These are phyloP conservation scores for Eutrema japonicum DNA, from an alignment of 345 rosid species.

Conservation along the genomic window DNA sequence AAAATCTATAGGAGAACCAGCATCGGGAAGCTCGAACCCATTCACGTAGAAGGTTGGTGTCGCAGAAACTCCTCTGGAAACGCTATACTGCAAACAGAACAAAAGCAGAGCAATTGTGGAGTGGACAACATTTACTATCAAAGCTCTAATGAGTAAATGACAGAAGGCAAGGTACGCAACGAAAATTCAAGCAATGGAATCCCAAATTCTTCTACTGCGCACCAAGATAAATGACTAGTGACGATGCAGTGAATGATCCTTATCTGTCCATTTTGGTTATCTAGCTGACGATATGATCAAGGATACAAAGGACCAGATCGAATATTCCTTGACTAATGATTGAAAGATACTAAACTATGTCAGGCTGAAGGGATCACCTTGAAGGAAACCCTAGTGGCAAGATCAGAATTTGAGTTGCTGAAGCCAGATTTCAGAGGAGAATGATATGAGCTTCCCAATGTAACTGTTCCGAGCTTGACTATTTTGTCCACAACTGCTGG, in stretches of 20 bases:
- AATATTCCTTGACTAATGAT: slow-evolving; percentile 3
- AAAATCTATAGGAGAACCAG: slow-evolving; percentile 55
- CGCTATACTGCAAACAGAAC: slow-evolving; percentile 61
- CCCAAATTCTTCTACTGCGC: not conserved
- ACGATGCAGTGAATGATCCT: slow-evolving; percentile 10
- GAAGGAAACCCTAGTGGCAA: slow-evolving; percentile 74
- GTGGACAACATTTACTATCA: not conserved
- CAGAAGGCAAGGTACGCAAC: slow-evolving; percentile 10
- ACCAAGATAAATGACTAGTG: slow-evolving; percentile 6
- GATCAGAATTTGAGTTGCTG: slow-evolving; percentile 58
- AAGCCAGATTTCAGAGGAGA: slow-evolving; percentile 63
- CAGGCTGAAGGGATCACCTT: slow-evolving; percentile 53
- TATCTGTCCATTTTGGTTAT: not conserved
- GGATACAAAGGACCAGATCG: not conserved
- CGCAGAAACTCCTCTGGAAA: slow-evolving; percentile 71
- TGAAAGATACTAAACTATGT: not conserved
- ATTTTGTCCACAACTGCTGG: slow-evolving; percentile 57
- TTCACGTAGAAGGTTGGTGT: slow-evolving; percentile 77
- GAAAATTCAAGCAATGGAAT: not conserved
- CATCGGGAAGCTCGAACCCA: slow-evolving; percentile 67
- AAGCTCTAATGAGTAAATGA: not conserved
- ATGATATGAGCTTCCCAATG: slow-evolving; percentile 60
- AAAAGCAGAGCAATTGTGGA: slow-evolving; percentile 11
- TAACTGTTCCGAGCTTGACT: slow-evolving; percentile 55
- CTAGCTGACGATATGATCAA: not conserved